Base-by-base conservation (phyloP, 495 filamentous ascomycete species). In the Hypomontagnella monticulosa region DNA sequence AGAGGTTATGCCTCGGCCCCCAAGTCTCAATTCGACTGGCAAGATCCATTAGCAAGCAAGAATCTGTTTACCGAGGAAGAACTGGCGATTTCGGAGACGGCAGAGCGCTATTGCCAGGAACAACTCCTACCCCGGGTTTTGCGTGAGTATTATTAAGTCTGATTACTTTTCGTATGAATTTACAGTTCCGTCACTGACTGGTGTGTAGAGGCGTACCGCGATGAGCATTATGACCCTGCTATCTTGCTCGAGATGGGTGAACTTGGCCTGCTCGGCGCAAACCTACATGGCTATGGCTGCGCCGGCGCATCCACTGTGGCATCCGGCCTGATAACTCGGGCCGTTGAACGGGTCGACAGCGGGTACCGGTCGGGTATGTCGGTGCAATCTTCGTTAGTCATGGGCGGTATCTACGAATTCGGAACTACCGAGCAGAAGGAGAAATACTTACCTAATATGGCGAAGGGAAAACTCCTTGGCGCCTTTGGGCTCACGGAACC, bases 181-280 rank as follows among this genome's bases (percentile, higher is more conserved):
- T 23, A 9, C 12, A 63, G 52, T 51, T 32, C 43, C 44, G 69
- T 49, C 15, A 54, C 49, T 69, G 38, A 61, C 46, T 12, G 12
- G 2, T 41, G 7, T 10, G 67, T 66, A 97, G 95, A 98, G 79
- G 96, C 95, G 63, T 97, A 97, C 79, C 87, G 95, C 66, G 89
- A 94, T 61, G 95, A 99, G 76, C 73, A 96, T 73, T 99, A 94
- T 76, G 95, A 99, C 76, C 84, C 84, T 54, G 85, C 87, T 58
- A 97, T 99, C 46, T 84, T 98, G 18, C 84, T 86, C 71, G 95
- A 99, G 78, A 99, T 99, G 95, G 95, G 95, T 58, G 93, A 96
- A 69, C 79, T 99, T 12, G 95, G 95, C 33, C 84, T 99, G 0
- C 81, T 99, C 9, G 95, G 95, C 30, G 90, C 95, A 44, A 96